phyloP scores from a whole-genome alignment of 208 protist species.

The Tetramitus jugosus region DNA sequence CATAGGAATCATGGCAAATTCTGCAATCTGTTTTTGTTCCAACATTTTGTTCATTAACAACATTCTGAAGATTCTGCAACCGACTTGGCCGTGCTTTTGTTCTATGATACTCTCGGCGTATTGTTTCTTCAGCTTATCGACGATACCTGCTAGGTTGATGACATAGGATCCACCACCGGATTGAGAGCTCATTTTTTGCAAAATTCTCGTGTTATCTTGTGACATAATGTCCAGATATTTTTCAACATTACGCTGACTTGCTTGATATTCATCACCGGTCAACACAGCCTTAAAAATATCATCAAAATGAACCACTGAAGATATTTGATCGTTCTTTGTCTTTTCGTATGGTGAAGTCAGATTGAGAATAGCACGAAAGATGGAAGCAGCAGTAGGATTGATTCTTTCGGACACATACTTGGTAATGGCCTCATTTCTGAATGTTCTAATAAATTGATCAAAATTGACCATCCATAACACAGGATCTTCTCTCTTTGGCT shows the following conservation, averaged over 20 bases:
- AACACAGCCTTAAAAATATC: not conserved
- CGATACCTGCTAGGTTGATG: not conserved
- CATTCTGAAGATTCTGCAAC: conserved; percentile 16
- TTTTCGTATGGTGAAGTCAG: not conserved
- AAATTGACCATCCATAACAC: conserved; percentile 1
- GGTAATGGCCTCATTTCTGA: not conserved
- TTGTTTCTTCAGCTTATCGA: not conserved
- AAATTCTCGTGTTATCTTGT: not conserved
- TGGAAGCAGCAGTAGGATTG: no score
- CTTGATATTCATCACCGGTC: not conserved
- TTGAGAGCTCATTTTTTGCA: not conserved
- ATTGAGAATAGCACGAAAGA: not conserved
- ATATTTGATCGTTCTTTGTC: conserved; percentile 11
- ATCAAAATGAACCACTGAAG: not conserved
- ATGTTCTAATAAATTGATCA: conserved; percentile 15
- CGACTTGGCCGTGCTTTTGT: conserved; percentile 10
- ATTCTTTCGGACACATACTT: not conserved
- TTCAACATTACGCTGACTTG: not conserved
- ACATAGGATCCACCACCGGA: not conserved
- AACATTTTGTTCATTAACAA: conserved; percentile 1
- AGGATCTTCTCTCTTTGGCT: not conserved
- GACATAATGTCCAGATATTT: not conserved
- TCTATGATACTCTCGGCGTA: not conserved
- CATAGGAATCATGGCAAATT: not conserved
- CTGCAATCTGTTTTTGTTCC: conserved; percentile 2